A percentile compares a stretch with the other conserved stretches of the same genome.
Conservation (phyloP, 2,329 filamentous ascomycete genomes). For the Beauveria sp. region DNA sequence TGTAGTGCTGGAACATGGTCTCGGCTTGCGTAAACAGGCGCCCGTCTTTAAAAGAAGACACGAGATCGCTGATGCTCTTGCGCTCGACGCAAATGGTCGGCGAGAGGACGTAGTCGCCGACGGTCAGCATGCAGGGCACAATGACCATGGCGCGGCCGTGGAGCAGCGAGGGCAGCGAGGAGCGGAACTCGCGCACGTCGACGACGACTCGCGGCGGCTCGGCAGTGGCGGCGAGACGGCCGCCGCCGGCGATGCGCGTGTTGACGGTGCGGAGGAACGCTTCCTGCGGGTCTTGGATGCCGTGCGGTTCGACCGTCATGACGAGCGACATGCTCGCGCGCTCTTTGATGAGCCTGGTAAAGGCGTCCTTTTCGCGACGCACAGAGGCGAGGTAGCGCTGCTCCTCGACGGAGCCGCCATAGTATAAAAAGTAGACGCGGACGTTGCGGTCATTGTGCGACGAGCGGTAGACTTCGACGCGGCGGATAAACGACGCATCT, state of each 20-base stretch:
- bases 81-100: constrained; percentile 89
- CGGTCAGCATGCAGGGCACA: constrained; percentile 90
- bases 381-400: constrained; percentile 86
- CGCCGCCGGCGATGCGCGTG: constrained; percentile 91
- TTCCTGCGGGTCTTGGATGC: constrained; percentile 75
- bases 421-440: constrained; percentile 94
- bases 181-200: constrained; percentile 93
- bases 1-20: constrained; percentile 91
- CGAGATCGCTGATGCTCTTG: constrained; percentile 85
- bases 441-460: constrained; percentile 87
- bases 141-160: constrained; percentile 84
- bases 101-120: constrained; percentile 91
- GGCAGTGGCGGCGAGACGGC: constrained; percentile 72
- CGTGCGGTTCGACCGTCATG: constrained; percentile 63
- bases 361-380: constrained; percentile 91
- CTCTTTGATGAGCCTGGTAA: constrained; percentile 90
- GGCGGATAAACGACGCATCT: constrained; percentile 85
- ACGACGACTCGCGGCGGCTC: constrained; percentile 87
- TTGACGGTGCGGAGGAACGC: constrained; percentile 91
- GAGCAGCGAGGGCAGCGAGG: constrained; percentile 80
- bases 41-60: constrained; percentile 85
- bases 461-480: constrained; percentile 91
- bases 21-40: constrained; percentile 88
- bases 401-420: constrained; percentile 89
- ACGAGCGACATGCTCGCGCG: constrained; percentile 88